Evolutionary conservation across 2,329 filamentous ascomycete genomes (phyloP), one percentile per base, ranked within the genome.

Genomic region (Daldinia eschscholtzii): DNA sequence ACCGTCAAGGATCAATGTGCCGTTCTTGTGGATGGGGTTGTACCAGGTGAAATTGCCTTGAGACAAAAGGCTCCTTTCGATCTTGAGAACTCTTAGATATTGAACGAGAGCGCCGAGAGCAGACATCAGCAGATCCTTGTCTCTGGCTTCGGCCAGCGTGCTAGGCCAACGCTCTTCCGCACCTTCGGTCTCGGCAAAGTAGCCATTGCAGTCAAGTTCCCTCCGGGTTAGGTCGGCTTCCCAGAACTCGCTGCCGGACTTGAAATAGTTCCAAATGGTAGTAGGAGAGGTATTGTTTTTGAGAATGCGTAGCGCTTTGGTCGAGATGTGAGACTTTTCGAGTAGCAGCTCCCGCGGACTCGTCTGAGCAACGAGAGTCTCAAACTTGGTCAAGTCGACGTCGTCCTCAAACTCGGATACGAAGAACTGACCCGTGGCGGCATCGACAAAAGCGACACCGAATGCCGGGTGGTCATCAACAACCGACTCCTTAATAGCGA

Each of bases 211-310:
- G 73, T 92, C 90, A 41, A 99, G 87, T 78, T 98, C 96, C 55
- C 93, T 91, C 33, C 92, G 86, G 0, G 94, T 92, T 52, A 89
- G 88, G 64, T 97, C 93, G 0, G 93, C 92, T 65, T 93, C 89
- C 93, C 94, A 96, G 77, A 99, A 99, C 77, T 99, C 96, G 42
- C 91, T 91, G 0, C 86, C 90, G 0, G 94, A 87, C 79, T 97
- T 98, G 64, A 98, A 83, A 74, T 95, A 88, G 74, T 98, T 99
- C 95, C 95, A 98, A 72, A 98, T 91, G 0, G 95, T 98, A 0
- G 93, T 97, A 0, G 94, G 94, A 0, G 89, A 88, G 0, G 94
- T 98, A 79, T 97, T 98, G 79, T 97, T 98, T 82, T 98, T 99
- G 72, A 99, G 84, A 48, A 99, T 97, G 2, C 96, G 92, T 65